Base-by-base conservation (phyloP, 371 early-diverging fungal species). In the Mortierella sp. region DNA sequence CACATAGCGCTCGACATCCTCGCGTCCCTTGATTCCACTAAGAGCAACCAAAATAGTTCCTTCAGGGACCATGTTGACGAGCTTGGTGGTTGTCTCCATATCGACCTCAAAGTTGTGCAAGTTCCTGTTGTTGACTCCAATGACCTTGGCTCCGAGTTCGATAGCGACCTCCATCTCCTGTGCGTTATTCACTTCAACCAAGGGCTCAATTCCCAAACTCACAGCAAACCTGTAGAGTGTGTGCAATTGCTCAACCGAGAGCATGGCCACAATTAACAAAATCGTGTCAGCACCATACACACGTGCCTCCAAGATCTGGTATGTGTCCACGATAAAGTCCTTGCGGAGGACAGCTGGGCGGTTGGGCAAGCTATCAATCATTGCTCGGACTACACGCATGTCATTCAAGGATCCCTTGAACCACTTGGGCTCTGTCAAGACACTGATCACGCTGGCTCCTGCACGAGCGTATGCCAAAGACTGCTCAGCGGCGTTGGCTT, bases 61-160 rank as follows among this genome's bases (percentile, higher is more conserved):
- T 41, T 85, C 67, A n/a, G 91, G 92, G 24, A 94, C 94, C 91
- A 93, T 89, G 41, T 88, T 82, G 38, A 94, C 95, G 55, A 98
- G 86, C 5, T 87, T 83, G 11, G 90, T 87, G 2, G 98, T 97
- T 0, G 94, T 94, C 65, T 87, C 85, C 91, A 96, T 94, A 70
- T 97, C 97, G 10, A 98, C 97, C 65, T 92, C 93, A 86, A 99
- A 99, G 63, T 93, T 97, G 84, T 97, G 96, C 79, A 99, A 84
- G 77, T 99, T 97, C 43, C 99, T 90, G 86, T 99, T 99, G 84
- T 99, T 99, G 74, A 97, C 96, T 64, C 99, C 99, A 76, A 99
- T 93, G 48, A 97, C 91, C 76, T 89, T 89, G 22, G 99, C 91
- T 0, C 96, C 97, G 4, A 92, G 78, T 16, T 89, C 90, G 43